Percentiles rank a stretch among this genome's conserved stretches.
Evolutionary conservation across 352 stramenopile species (phyloP).

Genomic region (Phytophthora sp.): DNA sequence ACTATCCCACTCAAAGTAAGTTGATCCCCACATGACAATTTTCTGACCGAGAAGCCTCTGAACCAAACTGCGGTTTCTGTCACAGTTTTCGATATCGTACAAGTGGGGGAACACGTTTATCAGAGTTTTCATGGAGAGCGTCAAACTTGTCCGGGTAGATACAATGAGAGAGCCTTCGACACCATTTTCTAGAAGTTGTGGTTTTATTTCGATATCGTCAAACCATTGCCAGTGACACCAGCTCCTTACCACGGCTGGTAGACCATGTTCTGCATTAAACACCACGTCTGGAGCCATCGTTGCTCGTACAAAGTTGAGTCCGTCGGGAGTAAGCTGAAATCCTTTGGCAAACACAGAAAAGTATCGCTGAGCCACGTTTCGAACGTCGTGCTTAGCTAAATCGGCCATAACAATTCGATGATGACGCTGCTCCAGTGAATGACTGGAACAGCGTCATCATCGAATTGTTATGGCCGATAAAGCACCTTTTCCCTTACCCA

Average conservation of each 20-base stretch:
- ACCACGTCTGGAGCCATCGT: neutral
- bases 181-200: neutral
- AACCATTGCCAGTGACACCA: slow-evolving; percentile 5
- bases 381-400: too few species aligned
- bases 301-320: neutral
- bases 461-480: too few species aligned
- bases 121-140: neutral
- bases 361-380: too few species aligned
- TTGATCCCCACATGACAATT: neutral
- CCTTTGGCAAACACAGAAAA: too few species aligned
- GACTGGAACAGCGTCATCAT: too few species aligned
- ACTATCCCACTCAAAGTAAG: neutral
- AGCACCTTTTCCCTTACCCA: too few species aligned
- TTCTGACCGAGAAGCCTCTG: neutral
- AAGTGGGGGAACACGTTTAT: slow-evolving; percentile 1
- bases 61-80: neutral
- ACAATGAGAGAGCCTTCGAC: neutral
- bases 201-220: neutral
- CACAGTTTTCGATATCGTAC: neutral
- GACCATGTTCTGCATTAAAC: neutral
- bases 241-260: neutral
- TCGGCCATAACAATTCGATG: too few species aligned
- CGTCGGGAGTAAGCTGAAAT: too few species aligned
- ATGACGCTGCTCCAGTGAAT: too few species aligned
- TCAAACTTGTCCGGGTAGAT: neutral